Conservation (phyloP, 2,329 filamentous ascomycete species). For the Penicillium sp. region DNA sequence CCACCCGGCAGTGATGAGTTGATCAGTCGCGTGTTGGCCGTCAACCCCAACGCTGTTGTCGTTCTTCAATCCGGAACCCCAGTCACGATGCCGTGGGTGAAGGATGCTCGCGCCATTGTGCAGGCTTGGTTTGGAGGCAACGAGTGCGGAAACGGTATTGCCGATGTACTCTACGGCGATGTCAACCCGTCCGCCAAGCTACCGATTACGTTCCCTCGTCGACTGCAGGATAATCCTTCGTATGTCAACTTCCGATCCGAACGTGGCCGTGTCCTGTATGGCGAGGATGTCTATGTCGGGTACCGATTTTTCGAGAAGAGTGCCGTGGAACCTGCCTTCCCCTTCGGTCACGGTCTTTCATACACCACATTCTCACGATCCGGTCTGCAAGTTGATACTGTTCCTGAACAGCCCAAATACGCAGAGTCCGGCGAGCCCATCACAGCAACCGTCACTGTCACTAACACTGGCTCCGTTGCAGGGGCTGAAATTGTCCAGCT, state of each 20-base stretch:
- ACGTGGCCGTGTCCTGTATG: conserved; percentile 72
- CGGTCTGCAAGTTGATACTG: conserved; percentile 44
- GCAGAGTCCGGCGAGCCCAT: conserved; percentile 51
- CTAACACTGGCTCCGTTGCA: conserved; percentile 58
- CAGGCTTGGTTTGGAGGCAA: conserved; percentile 90
- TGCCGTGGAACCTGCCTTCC: conserved; percentile 68
- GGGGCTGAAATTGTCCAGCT: conserved; percentile 61
- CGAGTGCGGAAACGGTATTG: conserved; percentile 79
- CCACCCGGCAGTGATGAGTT: conserved; percentile 60
- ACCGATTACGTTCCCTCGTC: conserved; percentile 71
- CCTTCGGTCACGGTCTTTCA: conserved; percentile 79
- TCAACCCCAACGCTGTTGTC: conserved; percentile 71
- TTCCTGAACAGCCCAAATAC: conserved; percentile 39
- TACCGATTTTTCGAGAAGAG: conserved; percentile 79
- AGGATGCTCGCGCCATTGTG: conserved; percentile 60
- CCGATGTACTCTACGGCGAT: conserved; percentile 75
- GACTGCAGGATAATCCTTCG: conserved; percentile 71
- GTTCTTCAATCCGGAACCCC: conserved; percentile 80
- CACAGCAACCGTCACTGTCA: conserved; percentile 51
- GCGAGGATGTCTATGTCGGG: conserved; percentile 79
- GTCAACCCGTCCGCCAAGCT: conserved; percentile 76
- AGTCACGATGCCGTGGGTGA: conserved; percentile 54
- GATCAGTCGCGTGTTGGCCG: conserved; percentile 67
- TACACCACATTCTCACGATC: conserved; percentile 71
- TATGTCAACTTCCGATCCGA: conserved; percentile 76